phyloP scores from a whole-genome alignment of 148 eudicot species.

The Fagopyrum tataricum region DNA sequence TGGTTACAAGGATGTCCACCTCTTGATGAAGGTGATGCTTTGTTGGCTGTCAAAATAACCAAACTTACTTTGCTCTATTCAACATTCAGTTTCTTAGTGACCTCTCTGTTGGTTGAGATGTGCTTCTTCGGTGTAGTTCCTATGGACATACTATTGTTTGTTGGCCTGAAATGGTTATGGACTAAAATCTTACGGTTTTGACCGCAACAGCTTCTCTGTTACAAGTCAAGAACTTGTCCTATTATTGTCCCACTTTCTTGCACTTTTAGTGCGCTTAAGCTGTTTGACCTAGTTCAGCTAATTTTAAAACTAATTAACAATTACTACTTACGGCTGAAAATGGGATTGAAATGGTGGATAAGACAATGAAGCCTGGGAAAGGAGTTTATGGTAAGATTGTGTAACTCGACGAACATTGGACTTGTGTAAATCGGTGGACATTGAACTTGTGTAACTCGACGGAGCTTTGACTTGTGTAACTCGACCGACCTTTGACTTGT shows the following conservation, averaged over 20 bases:
- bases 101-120: not conserved
- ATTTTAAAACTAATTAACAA: no score
- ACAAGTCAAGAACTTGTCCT: not conserved
- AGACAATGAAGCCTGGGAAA: no score
- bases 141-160: not conserved
- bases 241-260: not conserved
- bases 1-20: conserved; percentile 65
- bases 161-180: not conserved
- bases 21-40: conserved; percentile 49
- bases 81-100: not conserved
- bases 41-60: not conserved
- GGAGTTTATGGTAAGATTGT: no score
- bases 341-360: no score
- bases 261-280: not conserved
- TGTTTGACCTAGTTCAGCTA: not conserved
- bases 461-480: no score
- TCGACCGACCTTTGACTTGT: no score
- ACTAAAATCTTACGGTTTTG: not conserved
- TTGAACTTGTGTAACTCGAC: no score
- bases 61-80: not conserved
- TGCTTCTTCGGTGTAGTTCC: not conserved
- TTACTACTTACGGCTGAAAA: no score
- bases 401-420: no score
- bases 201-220: not conserved
- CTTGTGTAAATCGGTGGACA: no score